Percentiles rank a stretch among this genome's conserved stretches.
These are phyloP conservation scores for Asclepias syriaca DNA, from an alignment of 257 asterid species.

Conservation along the genomic window DNA sequence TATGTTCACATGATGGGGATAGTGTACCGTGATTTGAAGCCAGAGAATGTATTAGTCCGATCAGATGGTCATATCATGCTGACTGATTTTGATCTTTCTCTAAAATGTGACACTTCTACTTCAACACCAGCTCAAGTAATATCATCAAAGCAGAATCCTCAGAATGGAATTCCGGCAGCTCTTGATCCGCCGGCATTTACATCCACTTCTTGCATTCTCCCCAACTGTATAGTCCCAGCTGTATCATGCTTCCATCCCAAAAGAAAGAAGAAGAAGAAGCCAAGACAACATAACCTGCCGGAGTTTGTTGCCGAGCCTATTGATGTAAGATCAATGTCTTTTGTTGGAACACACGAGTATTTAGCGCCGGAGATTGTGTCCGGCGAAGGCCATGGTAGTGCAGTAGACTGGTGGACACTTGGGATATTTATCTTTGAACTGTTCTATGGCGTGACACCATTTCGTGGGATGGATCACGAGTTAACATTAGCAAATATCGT, in stretches of 20 bases:
- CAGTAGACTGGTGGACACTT: slow-evolving; percentile 82
- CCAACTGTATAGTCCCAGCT: slow-evolving; percentile 62
- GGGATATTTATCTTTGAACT: slow-evolving; percentile 69
- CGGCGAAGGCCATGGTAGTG: slow-evolving; percentile 75
- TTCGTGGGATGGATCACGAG: slow-evolving; percentile 65
- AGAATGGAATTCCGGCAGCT: slow-evolving; percentile 19
- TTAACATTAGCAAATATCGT: slow-evolving; percentile 61
- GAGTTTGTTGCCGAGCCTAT: slow-evolving; percentile 71
- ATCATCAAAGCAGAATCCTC: slow-evolving; percentile 32
- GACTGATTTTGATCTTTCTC: slow-evolving; percentile 72
- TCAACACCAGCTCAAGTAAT: slow-evolving; percentile 71
- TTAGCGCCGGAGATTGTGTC: slow-evolving; percentile 80
- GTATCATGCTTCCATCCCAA: slow-evolving; percentile 59
- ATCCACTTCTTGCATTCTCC: slow-evolving; percentile 64
- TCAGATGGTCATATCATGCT: slow-evolving; percentile 84
- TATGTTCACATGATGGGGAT: slow-evolving; percentile 84
- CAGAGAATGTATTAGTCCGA: slow-evolving; percentile 72
- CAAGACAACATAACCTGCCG: slow-evolving; percentile 36
- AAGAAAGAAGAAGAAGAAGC: slow-evolving; percentile 56
- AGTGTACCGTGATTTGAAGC: slow-evolving; percentile 78
- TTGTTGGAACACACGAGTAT: slow-evolving; percentile 75
- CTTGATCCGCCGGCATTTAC: slow-evolving; percentile 44
- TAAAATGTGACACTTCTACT: slow-evolving; percentile 53
- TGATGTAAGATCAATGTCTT: slow-evolving; percentile 69
- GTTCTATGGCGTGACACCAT: slow-evolving; percentile 64